Evolutionary conservation across 1,284 basidiomycete genomes (phyloP), one percentile per base, ranked within the genome.

Genomic region (Cutaneotrichosporon sp.): DNA sequence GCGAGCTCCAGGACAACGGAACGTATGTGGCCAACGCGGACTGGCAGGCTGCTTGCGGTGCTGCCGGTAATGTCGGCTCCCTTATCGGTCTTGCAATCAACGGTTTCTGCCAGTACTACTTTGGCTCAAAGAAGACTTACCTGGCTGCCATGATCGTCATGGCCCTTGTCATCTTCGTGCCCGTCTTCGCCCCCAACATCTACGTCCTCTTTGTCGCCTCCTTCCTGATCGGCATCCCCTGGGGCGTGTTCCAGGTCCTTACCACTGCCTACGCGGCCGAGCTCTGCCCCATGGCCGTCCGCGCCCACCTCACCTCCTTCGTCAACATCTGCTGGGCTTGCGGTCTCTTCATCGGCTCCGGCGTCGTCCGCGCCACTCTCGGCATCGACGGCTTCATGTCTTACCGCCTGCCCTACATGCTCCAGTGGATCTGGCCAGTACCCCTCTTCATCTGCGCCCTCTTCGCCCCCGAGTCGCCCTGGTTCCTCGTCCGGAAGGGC

Each of bases 261-360:
- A 75, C 76, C 6, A 72, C 72, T 26, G 70, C 76, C 0, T 79
- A 77, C 59, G 76, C 77, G 19, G 73, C 75, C 22, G 78, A 79
- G 46, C 68, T 79, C 33, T 75, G 73, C 46, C 78, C 78, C 5
- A 75, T 77, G 33, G 65, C 66, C 16, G 71, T 79, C 6, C 77
- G 78, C 20, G 73, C 68, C n/a, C 67, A 72, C 61, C 64, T 77
- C 16, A 75, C 77, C 27, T 71, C 72, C 37, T 78, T 75, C 64
- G 74, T 78, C 63, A 74, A 74, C 60, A 64, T 76, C 27, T 76
- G 75, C 63, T 78, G 76, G 77, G 78, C 71, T 27, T 59, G 64
- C 24, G 72, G 72, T 32, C 61, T 64, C 16, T 61, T 74, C 43
- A 57, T 79, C 50, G 65, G 71, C 20, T 65, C 72, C 2, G 77